Conservation (phyloP, 2,329 filamentous ascomycete species). For the Ophiostoma sp. region DNA sequence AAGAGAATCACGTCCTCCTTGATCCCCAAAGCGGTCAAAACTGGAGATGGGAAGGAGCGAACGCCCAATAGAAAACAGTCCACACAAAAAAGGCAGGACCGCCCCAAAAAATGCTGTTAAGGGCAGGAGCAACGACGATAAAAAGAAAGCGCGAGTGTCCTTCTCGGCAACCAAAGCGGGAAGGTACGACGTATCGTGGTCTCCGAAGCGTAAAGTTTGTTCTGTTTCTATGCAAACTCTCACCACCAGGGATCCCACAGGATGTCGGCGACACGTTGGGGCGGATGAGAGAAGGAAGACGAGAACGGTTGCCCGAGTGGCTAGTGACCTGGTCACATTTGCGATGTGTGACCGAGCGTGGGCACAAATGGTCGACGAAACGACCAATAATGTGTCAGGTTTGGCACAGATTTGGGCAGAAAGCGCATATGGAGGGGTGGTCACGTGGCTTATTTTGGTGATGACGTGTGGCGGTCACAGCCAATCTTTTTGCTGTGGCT, state of each 20-base stretch:
- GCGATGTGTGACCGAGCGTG: background rate
- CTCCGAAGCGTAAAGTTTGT: background rate
- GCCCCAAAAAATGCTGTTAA: background rate
- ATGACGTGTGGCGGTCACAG: slow-evolving; percentile 4
- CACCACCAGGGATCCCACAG: background rate
- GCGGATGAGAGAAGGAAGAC: background rate
- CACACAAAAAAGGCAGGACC: background rate
- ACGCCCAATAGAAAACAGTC: slow-evolving; percentile 8
- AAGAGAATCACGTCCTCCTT: background rate
- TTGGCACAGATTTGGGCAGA: slow-evolving; percentile 10
- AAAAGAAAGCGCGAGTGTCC: background rate
- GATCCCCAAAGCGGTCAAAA: slow-evolving; percentile 13
- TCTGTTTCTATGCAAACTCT: background rate
- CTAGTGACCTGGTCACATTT: background rate
- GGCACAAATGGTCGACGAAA: background rate
- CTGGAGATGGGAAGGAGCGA: slow-evolving; percentile 7
- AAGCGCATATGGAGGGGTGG: background rate
- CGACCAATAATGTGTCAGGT: background rate
- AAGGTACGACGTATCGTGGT: background rate
- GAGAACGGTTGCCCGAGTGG: slow-evolving; percentile 8
- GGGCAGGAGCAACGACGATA: slow-evolving; percentile 7
- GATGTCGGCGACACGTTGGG: background rate
- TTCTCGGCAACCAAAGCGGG: background rate
- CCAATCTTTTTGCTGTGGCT: slow-evolving; percentile 19
- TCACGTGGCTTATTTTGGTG: background rate